A percentile compares a stretch with the other conserved stretches of the same genome.
Conservation (phyloP, 495 filamentous ascomycete genomes). For the Trichoderma gamsii region DNA sequence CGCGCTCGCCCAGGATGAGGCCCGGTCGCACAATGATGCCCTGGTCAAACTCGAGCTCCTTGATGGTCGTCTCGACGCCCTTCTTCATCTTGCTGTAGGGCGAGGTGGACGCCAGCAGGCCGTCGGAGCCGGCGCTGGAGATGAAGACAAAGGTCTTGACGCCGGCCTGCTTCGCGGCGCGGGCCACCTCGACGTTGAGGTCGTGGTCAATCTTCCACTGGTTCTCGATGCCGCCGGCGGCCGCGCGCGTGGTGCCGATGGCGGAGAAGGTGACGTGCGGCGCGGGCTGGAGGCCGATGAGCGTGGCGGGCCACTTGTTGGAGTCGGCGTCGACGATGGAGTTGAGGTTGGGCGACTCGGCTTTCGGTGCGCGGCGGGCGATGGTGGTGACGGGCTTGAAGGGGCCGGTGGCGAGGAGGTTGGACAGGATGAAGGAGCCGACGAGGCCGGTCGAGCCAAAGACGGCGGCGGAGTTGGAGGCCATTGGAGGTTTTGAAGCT, state of each 20-base stretch:
- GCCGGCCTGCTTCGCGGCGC: constrained; percentile 57
- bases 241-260: constrained; percentile 59
- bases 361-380: constrained; percentile 47
- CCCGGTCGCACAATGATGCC: constrained; percentile 71
- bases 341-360: constrained; percentile 44
- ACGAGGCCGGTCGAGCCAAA: constrained; percentile 54
- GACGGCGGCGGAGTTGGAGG: constrained; percentile 37
- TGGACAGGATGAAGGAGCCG: constrained; percentile 51
- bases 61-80: constrained; percentile 71
- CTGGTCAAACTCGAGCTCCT: constrained; percentile 63
- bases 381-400: constrained; percentile 47
- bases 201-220: constrained; percentile 75
- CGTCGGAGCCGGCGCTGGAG: constrained; percentile 48
- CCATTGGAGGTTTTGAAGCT: constrained; percentile 17
- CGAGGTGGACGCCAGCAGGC: constrained; percentile 25
- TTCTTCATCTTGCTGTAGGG: constrained; percentile 71
- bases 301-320: constrained; percentile 48
- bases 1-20: constrained; percentile 62
- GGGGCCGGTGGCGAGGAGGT: constrained; percentile 39
- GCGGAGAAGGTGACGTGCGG: constrained; percentile 59
- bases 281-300: constrained; percentile 47
- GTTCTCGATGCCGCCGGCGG: constrained; percentile 62
- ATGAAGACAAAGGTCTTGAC: constrained; percentile 63
- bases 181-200: constrained; percentile 63
- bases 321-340: constrained; percentile 42